Base-by-base conservation (phyloP, 2,329 filamentous ascomycete species). In the Pseudomassariella vexata region DNA sequence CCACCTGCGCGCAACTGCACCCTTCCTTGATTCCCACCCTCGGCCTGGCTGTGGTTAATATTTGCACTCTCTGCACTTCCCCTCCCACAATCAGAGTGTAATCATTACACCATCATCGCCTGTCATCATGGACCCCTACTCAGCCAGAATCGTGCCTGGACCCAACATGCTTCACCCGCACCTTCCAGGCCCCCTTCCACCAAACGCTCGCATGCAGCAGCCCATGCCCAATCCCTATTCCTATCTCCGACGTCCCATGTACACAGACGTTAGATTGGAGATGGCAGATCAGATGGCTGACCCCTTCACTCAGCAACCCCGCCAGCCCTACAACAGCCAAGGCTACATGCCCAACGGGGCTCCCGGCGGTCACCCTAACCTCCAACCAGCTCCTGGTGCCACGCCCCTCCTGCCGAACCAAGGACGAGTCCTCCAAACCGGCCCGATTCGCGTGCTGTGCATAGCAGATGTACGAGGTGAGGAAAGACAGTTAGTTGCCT, bases 391-490 rank as follows among this genome's bases (percentile, higher is more conserved):
- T 42, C 65, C 74, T 24, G 76, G 76, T 52, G 77, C 76, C 44
- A 70, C 73, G 25, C 78, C 78, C 43, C 72, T 82, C 34, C 65
- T 82, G 37, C 78, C 78, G 35, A 82, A 82, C 57, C 77, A 82
- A 55, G 78, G 78, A 39, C 74, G 78, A 42, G 57, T 82, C 43
- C 66, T 82, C 50, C 76, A 82, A 55, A 76, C 69, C 34, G 78
- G 78, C 12, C 75, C 77, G 24, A 73, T 79, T 40, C 68, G 79
- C 60, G 71, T 84, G 32, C 68, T 84, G 32, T 84, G 79, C 56
- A 77, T 84, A 56, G 79, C 79, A 42, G 79, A 84, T 59, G 79
- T 84, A 52, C 71, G 79, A 76, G 79, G 79, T 83, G 62, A 46
- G n/a, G n/a, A n/a, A n/a, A n/a, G n/a, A n/a, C n/a, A n/a, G n/a